These are phyloP conservation scores for Centaurea solstitialis DNA, from an alignment of 129 eudicot genomes.

Conservation along the genomic window DNA sequence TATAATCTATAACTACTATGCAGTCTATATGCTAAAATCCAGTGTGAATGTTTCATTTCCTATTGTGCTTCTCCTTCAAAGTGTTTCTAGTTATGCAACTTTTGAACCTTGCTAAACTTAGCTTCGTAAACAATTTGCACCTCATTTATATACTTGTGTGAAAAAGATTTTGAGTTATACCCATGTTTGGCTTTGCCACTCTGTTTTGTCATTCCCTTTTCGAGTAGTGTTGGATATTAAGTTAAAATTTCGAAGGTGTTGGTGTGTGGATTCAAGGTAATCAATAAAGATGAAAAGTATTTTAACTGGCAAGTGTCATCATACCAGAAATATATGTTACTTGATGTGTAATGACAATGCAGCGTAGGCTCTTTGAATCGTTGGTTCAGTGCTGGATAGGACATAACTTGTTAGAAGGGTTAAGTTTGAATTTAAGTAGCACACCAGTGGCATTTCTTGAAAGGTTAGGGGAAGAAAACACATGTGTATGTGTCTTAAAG, in stretches of 20 bases:
- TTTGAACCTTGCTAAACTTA: neutral
- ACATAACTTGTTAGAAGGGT: neutral
- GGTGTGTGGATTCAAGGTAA: neutral
- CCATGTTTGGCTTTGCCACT: neutral
- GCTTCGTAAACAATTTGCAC: constrained; percentile 1
- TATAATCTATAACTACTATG: neutral
- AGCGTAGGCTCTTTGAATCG: neutral
- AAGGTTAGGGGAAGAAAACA: neutral
- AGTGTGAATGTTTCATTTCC: neutral
- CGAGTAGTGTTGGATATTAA: neutral
- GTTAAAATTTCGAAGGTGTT: neutral
- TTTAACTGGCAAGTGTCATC: neutral
- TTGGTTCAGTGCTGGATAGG: neutral
- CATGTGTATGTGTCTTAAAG: neutral
- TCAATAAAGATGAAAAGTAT: neutral
- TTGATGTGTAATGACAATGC: neutral
- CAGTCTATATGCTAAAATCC: neutral
- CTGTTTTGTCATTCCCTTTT: neutral
- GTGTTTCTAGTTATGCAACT: constrained; percentile 7
- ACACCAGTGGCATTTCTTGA: neutral
- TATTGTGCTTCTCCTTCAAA: neutral
- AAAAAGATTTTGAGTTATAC: neutral
- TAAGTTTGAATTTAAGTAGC: neutral
- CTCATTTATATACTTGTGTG: neutral
- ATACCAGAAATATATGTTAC: neutral